Percentiles rank a stretch among this genome's conserved stretches.
Evolutionary conservation across 148 eudicot species (phyloP).

Genomic region (Vaccinium myrtillus): DNA sequence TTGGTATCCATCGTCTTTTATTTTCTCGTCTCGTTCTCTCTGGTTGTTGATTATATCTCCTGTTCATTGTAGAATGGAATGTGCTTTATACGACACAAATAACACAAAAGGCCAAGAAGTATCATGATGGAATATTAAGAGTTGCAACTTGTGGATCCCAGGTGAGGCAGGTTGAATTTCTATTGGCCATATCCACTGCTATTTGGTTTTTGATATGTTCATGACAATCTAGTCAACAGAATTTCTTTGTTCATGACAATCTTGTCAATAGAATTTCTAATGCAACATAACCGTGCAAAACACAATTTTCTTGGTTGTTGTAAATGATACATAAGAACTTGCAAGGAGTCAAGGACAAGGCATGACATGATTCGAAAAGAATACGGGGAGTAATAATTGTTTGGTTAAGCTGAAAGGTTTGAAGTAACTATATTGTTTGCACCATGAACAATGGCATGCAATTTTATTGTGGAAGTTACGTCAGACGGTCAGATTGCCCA

Average conservation of each 20-base stretch:
- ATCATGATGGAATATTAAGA: constrained; percentile 78
- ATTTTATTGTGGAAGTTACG: not conserved
- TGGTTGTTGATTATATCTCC: constrained; percentile 6
- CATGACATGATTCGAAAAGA: not conserved
- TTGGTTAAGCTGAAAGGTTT: not conserved
- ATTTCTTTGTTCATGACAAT: not conserved
- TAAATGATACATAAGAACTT: not conserved
- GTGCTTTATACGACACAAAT: constrained; percentile 73
- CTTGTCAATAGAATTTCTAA: not conserved
- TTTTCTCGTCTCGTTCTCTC: not conserved
- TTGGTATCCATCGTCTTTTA: not conserved
- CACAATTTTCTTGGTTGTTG: not conserved
- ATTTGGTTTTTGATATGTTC: not conserved
- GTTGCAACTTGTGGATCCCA: constrained; percentile 56
- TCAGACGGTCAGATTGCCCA: not conserved
- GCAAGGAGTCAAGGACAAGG: not conserved
- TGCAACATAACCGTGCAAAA: not conserved
- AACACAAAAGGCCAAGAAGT: constrained; percentile 87
- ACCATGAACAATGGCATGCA: not conserved
- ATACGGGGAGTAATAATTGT: not conserved
- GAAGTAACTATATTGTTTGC: not conserved
- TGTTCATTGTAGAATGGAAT: constrained; percentile 69
- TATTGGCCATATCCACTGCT: not conserved
- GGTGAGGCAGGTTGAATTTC: constrained; percentile 65
- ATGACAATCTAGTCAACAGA: not conserved